Percentiles rank a stretch among this genome's conserved stretches.
Conservation (phyloP, 805 yeast species). For the Tetrapisispora pingtungensis region DNA sequence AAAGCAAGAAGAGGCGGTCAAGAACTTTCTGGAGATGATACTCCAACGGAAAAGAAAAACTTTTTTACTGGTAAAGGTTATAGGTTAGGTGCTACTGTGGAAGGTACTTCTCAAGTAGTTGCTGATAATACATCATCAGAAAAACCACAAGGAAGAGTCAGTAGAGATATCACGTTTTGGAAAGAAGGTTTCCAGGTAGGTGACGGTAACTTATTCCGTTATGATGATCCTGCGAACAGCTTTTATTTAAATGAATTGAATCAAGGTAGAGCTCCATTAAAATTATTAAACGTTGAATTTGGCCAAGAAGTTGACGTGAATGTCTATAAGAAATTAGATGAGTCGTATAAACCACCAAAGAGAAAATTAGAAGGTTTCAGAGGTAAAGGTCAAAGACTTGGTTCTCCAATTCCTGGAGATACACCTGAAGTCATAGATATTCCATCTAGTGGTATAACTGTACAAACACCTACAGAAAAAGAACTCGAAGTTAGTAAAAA, state of each 20-base stretch:
- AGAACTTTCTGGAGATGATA: slow-evolving; percentile 27
- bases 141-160: slow-evolving; percentile 40
- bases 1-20: slow-evolving; percentile 59
- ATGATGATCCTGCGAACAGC: slow-evolving; percentile 87
- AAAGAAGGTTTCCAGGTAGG: slow-evolving; percentile 92
- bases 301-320: slow-evolving; percentile 92
- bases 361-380: slow-evolving; percentile 52
- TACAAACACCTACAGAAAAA: slow-evolving; percentile 8
- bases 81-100: slow-evolving; percentile 31
- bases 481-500: slow-evolving; percentile 6
- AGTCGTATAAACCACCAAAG: slow-evolving; percentile 68
- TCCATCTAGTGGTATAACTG: slow-evolving; percentile 2
- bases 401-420: slow-evolving; percentile 82
- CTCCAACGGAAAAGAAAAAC: slow-evolving; percentile 29
- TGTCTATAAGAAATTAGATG: slow-evolving; percentile 72
- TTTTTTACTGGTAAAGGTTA: slow-evolving; percentile 33
- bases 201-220: slow-evolving; percentile 75
- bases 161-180: slow-evolving; percentile 88
- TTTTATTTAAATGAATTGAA: slow-evolving; percentile 69
- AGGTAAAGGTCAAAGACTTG: slow-evolving; percentile 79
- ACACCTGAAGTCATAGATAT: slow-evolving; percentile 6
- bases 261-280: slow-evolving; percentile 84
- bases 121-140: slow-evolving; percentile 28
- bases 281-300: slow-evolving; percentile 67
- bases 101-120: slow-evolving; percentile 27